These are phyloP conservation scores for Penicillium decumbens DNA, from an alignment of 2,329 filamentous ascomycete genomes.

Conservation along the genomic window DNA sequence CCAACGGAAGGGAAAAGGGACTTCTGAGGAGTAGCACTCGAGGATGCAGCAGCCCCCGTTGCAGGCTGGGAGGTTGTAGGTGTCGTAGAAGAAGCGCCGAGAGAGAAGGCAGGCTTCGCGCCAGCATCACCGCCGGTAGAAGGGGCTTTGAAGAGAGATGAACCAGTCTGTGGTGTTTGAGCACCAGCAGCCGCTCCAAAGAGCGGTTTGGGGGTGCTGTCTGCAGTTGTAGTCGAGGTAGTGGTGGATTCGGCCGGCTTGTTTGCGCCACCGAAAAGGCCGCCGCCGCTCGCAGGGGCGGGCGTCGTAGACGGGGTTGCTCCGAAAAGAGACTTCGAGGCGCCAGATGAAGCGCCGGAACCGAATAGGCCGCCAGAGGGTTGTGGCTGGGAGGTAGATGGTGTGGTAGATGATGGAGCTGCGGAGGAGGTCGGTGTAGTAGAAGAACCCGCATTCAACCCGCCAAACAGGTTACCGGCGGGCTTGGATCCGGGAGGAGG, in stretches of 20 bases:
- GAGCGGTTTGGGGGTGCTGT: conserved; percentile 25
- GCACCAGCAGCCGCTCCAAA: conserved; percentile 22
- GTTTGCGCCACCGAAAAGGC: conserved; percentile 29
- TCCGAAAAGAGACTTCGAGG: conserved; percentile 30
- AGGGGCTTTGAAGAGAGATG: conserved; percentile 29
- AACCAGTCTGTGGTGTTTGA: conserved; percentile 15
- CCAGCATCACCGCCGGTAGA: conserved; percentile 23
- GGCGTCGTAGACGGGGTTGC: conserved; percentile 12
- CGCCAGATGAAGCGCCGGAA: conserved; percentile 14
- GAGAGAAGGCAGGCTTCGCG: conserved; percentile 24
- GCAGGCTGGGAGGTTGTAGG: conserved; percentile 19
- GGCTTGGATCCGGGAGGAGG: conserved; percentile 41
- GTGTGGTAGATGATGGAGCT: conserved; percentile 23
- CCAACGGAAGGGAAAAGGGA: conserved; percentile 31
- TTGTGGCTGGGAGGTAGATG: conserved; percentile 29
- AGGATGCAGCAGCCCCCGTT: conserved; percentile 24
- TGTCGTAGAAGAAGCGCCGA: conserved; percentile 15
- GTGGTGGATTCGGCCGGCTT: conserved; percentile 29
- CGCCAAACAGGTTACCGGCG: conserved; percentile 25
- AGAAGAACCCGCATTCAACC: conserved; percentile 24
- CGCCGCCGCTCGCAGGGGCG: conserved; percentile 20
- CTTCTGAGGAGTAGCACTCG: conserved; percentile 34
- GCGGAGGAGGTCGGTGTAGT: conserved; percentile 20
- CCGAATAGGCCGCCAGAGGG: conserved; percentile 31
- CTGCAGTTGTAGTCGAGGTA: conserved; percentile 23